Base-by-base conservation (phyloP, 1,139 yeast species). In the Suhomyces bribrorum region DNA sequence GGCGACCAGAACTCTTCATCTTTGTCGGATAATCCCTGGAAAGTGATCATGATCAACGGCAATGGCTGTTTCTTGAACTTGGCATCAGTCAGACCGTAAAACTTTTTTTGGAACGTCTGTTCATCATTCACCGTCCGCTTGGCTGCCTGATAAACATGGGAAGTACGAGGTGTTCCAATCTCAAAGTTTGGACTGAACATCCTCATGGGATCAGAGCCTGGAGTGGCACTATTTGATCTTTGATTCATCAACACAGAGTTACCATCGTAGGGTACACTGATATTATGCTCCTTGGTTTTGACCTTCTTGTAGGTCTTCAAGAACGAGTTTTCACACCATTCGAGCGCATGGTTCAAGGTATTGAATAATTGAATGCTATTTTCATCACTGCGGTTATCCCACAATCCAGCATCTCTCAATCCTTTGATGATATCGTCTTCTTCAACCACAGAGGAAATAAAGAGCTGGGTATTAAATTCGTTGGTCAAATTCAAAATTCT, bases 251-350 rank as follows among this genome's bases (percentile, higher is more conserved):
- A 34, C 7, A 50, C 26, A 11, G 42, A 25, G 12, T 13, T 31
- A 4, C 38, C 42, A 14, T 46, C 45, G 13, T 32, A 43, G 6
- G 48, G 47, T 14, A 49, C 47, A 31, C 36, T 44, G 41, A 52
- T 43, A 36, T 48, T 47, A 26, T 49, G 53, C 36, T 56, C 56
- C 39, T 52, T 53, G 11, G 40, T 45, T 44, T 40, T 63, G 27
- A 69, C 55, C 25, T 53, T 47, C 43, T 63, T 71, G 62, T 86
- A 89, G 34, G 87, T 82, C 33, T 78, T 72, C 52, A 92, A 72
- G 53, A 89, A 88, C 49, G 85, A 82, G 62, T 92, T 90, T 57
- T 92, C 99, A 69, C 97, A 88, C 96, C 96, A 90, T 61, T 92
- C 97, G 37, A 92, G 71, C 0, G 96, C 96, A 45, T 86, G 77